Evolutionary conservation across 1,139 yeast species (phyloP), one percentile per base, ranked within the genome.

Genomic region (Groenewaldozyma auringiensis): DNA sequence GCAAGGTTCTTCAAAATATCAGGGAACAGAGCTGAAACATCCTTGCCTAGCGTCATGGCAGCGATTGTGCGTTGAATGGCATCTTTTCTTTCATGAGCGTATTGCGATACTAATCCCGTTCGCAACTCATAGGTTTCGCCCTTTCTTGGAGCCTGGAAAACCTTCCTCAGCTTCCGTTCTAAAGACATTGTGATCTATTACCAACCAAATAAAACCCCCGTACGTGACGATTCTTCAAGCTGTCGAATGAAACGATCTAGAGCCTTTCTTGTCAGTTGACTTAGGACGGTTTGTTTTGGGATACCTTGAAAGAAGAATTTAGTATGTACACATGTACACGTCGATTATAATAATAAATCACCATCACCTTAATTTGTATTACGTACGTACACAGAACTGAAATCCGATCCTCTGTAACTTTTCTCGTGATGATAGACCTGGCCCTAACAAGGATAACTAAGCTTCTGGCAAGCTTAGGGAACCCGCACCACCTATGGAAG

Each of bases 31-130:
- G 94, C 79, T 11, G 95, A 85, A 25, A 94, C 97, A 65, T 94
- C 98, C 63, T 94, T 94, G n/a, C 98, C 98, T 29, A 89, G 78
- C 0, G 98, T 94, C 99, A 94, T 94, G 50, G 96, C 97, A 49
- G 94, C 95, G 60, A 94, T 94, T 21, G 95, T 95, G 48, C 96
- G 74, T 66, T 89, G 95, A 55, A 94, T 94, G 22, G 98, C 95
- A 65, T 94, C 98, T 64, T 92, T 94, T 50, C 96, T 60, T 53
- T 94, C 96, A 56, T 79, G 82, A 37, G 96, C 94, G 66, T 87
- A 94, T 65, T 87, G 97, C 13, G 96, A 87, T 3, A 92, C 97
- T 48, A 94, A 74, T 1, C 97, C 97, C 39, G 79, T 79, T 56
- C 88, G 79, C 60, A 92, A 76, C 66, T 92, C 98, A 58, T 78